A percentile compares a stretch with the other conserved stretches of the same genome.
phyloP scores from a whole-genome alignment of 139 green algal species.

The Tetraselmis striata region DNA sequence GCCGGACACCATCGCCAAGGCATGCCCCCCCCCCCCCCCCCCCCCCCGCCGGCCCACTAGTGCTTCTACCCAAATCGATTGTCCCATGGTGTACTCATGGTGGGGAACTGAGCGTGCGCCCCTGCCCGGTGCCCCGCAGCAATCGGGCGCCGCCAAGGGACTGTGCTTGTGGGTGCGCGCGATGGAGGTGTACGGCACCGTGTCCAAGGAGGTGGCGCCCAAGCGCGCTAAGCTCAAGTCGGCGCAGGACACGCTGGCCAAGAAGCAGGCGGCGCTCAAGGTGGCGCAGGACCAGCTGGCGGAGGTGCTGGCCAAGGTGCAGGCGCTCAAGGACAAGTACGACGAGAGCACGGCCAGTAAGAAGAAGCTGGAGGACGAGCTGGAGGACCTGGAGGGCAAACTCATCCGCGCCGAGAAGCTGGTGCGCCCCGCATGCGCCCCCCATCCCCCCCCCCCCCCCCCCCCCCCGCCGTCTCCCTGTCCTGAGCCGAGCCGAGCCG shows the following conservation, averaged over 20 bases:
- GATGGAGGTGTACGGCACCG: slow-evolving; percentile 75
- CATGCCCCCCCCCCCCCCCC: slow-evolving; percentile 3
- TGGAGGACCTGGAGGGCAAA: slow-evolving; percentile 69
- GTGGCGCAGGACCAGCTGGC: slow-evolving; percentile 56
- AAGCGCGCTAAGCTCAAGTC: slow-evolving; percentile 78
- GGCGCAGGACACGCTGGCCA: slow-evolving; percentile 54
- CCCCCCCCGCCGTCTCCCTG: no score
- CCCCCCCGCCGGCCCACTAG: no score
- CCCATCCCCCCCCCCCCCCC: no score
- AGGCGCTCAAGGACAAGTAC: slow-evolving; percentile 71
- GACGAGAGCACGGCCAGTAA: slow-evolving; percentile 62
- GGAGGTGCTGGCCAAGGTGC: slow-evolving; percentile 69
- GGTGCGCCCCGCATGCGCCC: slow-evolving; percentile 15
- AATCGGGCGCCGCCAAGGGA: slow-evolving; percentile 35
- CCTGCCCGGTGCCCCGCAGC: no score
- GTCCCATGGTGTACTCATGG: no score
- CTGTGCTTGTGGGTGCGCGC: slow-evolving; percentile 79
- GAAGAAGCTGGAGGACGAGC: slow-evolving; percentile 66
- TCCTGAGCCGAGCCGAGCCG: no score
- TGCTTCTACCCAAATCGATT: no score
- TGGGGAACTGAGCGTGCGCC: no score
- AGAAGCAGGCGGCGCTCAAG: slow-evolving; percentile 54
- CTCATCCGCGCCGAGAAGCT: slow-evolving; percentile 72
- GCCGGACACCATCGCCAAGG: slow-evolving; percentile 55
- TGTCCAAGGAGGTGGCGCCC: slow-evolving; percentile 75